Evolutionary conservation across 768 basidiomycete species (phyloP), one percentile per base, ranked within the genome.

Genomic region (Flagelloscypha sp.): DNA sequence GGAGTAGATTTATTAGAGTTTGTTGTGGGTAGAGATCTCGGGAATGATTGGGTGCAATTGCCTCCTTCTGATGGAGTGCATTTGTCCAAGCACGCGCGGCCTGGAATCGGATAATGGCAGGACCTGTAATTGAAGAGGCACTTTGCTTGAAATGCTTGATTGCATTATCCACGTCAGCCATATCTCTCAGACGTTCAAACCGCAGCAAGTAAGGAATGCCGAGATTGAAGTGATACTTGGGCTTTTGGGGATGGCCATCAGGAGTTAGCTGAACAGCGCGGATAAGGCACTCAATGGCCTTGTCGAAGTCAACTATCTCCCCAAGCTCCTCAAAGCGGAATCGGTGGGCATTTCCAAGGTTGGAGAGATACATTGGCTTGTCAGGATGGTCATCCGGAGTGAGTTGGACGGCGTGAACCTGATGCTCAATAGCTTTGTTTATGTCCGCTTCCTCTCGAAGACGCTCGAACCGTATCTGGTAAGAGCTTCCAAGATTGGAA

Each of bases 101-200:
- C n/a, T n/a, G n/a, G n/a, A n/a, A n/a, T n/a, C n/a, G n/a, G n/a
- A n/a, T n/a, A n/a, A n/a, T n/a, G n/a, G n/a, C n/a, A n/a, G n/a
- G n/a, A n/a, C n/a, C n/a, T n/a, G n/a, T n/a, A n/a, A n/a, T n/a
- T n/a, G n/a, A n/a, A n/a, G n/a, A n/a, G n/a, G n/a, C n/a, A n/a
- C n/a, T n/a, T n/a, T n/a, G n/a, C n/a, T n/a, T n/a, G n/a, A n/a
- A n/a, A n/a, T n/a, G n/a, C n/a, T n/a, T 28, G 21, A 50, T 44
- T 8, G 48, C 23, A 10, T 30, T 35, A 24, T 56, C 40, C n/a
- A 61, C 25, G 37, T 57, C 56, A 11, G 43, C 33, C 15, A 36
- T 35, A 15, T 42, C 34, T 1, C 58, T 53, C 5, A 53, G 44
- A 19, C 36, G 24, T 15, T 50, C 47, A 38, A 50, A 63, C 21